Base-by-base conservation (phyloP, 2,329 filamentous ascomycete genomes). In the Fusarium avenaceum region DNA sequence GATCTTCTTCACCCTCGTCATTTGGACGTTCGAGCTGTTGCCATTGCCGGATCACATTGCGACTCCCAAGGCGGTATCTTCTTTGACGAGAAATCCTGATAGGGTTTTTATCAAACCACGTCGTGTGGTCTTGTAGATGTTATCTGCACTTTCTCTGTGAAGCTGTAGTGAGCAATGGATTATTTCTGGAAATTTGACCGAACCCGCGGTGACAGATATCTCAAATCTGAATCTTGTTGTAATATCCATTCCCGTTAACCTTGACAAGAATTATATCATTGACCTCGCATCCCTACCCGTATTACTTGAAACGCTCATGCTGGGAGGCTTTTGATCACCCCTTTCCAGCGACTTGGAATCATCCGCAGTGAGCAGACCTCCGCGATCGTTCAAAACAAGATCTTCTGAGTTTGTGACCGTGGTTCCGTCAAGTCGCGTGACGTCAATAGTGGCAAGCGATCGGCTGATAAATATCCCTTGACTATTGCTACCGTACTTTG, bases 1-100 rank as follows among this genome's bases (percentile, higher is more conserved):
- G 30, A 68, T 78, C 26, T 60, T 75, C 5, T 65, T 73, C 28
- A 69, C 74, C 6, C 54, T 78, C 28, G 39, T 77, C 11, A 42
- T 74, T 3, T 78, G 76, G 76, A 63, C 67, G 0, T 76, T 77
- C 26, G 69, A 76, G 33, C 6, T 67, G 24, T 20, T 67, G 6
- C 30, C 51, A 1, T 28, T 67, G 15, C 64, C 52, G 7, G 0
- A 11, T 7, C 19, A 43, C 5, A 3, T 58, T 2, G 51, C 51
- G 0, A 50, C 4, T 0, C 61, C 61, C 0, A 63, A 51, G 0
- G 22, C 52, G 3, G 59, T 63, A 1, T 51, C 59, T 0, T 64
- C 59, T 0, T 38, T 63, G n/a, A 51, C 61, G 0, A 50, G 61
- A 1, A 43, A 58, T 5, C 61, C 61, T 3, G 59, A 63, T 4